Conservation (phyloP, 108 stramenopile species). For the Nitzschia sp. region DNA sequence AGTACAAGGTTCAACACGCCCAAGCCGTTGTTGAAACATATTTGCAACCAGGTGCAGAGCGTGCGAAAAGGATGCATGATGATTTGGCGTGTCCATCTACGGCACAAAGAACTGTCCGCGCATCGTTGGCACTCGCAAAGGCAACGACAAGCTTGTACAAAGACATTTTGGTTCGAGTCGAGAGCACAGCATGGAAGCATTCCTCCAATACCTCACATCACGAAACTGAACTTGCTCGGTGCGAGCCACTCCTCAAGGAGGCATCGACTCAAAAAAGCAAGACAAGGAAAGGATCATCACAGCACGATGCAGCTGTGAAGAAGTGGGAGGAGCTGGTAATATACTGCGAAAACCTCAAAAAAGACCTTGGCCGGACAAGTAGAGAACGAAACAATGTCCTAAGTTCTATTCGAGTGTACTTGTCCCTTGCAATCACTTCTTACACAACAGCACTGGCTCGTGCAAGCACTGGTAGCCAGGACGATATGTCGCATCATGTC, state of each 20-base stretch:
- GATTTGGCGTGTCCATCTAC: conserved; percentile 20
- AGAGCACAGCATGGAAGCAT: conserved; percentile 68
- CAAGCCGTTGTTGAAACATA: conserved; percentile 55
- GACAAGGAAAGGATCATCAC: conserved; percentile 8
- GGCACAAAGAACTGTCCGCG: conserved; percentile 33
- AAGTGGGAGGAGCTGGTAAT: conserved; percentile 21
- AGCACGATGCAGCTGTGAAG: not conserved
- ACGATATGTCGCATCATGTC: conserved; percentile 61
- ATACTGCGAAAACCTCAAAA: conserved; percentile 19
- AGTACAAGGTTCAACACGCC: conserved; percentile 68
- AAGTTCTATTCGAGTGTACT: conserved; percentile 42
- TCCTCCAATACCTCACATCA: conserved; percentile 39
- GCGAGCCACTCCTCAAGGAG: conserved; percentile 34
- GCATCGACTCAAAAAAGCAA: conserved; percentile 31
- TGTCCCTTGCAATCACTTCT: conserved; percentile 56
- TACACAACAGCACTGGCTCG: conserved; percentile 56
- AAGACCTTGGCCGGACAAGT: conserved; percentile 30
- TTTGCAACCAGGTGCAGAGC: conserved; percentile 57
- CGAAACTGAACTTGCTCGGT: conserved; percentile 41
- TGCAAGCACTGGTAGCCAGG: conserved; percentile 34
- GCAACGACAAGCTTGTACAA: conserved; percentile 56
- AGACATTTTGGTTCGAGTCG: conserved; percentile 48
- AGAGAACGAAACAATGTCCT: conserved; percentile 44
- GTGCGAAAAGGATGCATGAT: conserved; percentile 37
- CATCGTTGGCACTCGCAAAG: conserved; percentile 57